phyloP scores from a whole-genome alignment of 116 monocot genomes.

The Phalaenopsis hybrid region DNA sequence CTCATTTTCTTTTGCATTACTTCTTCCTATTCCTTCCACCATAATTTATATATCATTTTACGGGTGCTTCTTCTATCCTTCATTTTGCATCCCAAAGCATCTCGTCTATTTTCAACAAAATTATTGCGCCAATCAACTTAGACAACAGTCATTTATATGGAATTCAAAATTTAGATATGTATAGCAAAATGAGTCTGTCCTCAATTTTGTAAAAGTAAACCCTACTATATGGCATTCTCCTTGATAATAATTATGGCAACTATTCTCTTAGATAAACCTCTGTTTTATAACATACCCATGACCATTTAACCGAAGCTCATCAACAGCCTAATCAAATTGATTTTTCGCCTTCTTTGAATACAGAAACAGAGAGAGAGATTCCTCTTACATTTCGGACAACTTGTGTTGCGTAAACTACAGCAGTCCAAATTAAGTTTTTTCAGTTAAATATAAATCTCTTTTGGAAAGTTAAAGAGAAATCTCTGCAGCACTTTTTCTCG shows the following conservation, averaged over 20 bases:
- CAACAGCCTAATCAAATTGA: not conserved
- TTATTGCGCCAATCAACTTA: not conserved
- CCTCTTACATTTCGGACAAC: not conserved
- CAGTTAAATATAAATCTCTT: not conserved
- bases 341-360: not conserved
- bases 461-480: not conserved
- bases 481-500: not conserved
- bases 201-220: not conserved
- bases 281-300: not conserved
- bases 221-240: not conserved
- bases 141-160: not conserved
- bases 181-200: not conserved
- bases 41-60: not conserved
- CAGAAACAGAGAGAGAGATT: not conserved
- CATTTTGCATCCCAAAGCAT: not conserved
- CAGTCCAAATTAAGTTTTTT: not conserved
- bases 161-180: not conserved
- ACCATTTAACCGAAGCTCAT: not conserved
- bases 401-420: not conserved
- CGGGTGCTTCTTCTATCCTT: not conserved
- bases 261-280: not conserved
- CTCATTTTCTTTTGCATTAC: too few relatives aligned
- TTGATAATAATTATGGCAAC: not conserved
- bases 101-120: not conserved
- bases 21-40: too few relatives aligned